Evolutionary conservation across 2,329 filamentous ascomycete species (phyloP).

Genomic region (Parafenestella ontariensis): DNA sequence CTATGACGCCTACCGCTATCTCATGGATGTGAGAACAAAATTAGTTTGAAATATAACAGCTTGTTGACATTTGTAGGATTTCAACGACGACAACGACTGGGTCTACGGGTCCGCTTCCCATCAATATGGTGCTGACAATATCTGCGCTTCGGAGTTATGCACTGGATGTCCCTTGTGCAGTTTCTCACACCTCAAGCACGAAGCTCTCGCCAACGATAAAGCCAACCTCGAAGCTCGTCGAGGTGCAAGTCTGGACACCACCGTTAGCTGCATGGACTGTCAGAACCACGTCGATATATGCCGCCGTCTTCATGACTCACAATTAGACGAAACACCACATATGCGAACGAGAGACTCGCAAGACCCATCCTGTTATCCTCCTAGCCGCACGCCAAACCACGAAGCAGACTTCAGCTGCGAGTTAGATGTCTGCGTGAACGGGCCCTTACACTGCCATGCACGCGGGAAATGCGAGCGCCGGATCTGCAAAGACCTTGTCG

Average conservation of each 20-base stretch:
- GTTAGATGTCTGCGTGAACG: not conserved
- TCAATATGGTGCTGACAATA: not conserved
- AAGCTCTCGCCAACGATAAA: not conserved
- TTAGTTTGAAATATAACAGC: too few species aligned
- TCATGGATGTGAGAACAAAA: not conserved
- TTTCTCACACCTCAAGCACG: not conserved
- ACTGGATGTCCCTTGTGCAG: not conserved
- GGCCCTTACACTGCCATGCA: not conserved
- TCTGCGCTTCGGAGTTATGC: not conserved
- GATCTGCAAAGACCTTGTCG: constrained; percentile 2
- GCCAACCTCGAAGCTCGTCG: not conserved
- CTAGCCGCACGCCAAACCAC: too few species aligned
- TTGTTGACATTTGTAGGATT: not conserved
- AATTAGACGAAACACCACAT: too few species aligned
- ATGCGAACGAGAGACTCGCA: too few species aligned
- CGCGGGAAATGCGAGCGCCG: constrained; percentile 2
- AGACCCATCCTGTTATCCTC: too few species aligned
- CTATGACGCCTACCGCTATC: not conserved
- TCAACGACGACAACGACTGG: not conserved
- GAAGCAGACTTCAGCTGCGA: not conserved
- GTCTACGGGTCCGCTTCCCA: not conserved
- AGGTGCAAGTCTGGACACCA: not conserved
- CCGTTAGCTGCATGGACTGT: not conserved
- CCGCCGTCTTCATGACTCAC: not conserved
- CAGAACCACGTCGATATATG: not conserved